Evolutionary conservation across 176 grass and related monocot species (phyloP).

Genomic region (Dendrocalamus sinicus): DNA sequence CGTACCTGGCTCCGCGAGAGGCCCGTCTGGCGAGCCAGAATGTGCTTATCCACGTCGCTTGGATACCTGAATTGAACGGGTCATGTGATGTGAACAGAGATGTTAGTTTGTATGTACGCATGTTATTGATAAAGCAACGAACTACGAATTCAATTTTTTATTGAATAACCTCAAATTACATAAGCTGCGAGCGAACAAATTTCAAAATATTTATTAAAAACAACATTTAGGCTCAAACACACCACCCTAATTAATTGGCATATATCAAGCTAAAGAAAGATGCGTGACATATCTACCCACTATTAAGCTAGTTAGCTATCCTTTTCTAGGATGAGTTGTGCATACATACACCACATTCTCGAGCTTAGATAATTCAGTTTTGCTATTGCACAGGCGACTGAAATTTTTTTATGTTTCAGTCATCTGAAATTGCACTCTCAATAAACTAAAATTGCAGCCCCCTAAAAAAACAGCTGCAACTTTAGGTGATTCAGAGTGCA

Average conservation of each 20-base stretch:
- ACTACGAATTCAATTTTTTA: background rate
- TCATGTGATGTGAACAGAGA: slow-evolving; percentile 26
- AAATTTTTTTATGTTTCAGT: no score
- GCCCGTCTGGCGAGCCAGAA: slow-evolving; percentile 88
- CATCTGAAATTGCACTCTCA: no score
- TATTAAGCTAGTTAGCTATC: background rate
- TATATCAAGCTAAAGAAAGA: background rate
- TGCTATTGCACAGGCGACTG: no score
- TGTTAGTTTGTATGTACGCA: background rate
- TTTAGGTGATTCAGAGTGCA: no score
- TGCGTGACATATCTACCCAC: background rate
- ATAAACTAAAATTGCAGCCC: no score
- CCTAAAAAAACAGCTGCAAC: no score
- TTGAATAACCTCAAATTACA: background rate
- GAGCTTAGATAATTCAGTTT: no score
- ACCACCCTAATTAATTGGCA: background rate
- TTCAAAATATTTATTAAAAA: background rate
- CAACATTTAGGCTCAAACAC: background rate
- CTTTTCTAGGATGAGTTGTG: background rate
- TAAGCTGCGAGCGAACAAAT: background rate
- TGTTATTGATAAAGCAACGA: background rate
- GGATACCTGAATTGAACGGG: slow-evolving; percentile 71
- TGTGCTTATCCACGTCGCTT: slow-evolving; percentile 96
- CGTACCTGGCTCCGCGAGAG: slow-evolving; percentile 91
- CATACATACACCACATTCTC: background rate